phyloP scores from a whole-genome alignment of 352 stramenopile species.

The Pythium biforme region DNA sequence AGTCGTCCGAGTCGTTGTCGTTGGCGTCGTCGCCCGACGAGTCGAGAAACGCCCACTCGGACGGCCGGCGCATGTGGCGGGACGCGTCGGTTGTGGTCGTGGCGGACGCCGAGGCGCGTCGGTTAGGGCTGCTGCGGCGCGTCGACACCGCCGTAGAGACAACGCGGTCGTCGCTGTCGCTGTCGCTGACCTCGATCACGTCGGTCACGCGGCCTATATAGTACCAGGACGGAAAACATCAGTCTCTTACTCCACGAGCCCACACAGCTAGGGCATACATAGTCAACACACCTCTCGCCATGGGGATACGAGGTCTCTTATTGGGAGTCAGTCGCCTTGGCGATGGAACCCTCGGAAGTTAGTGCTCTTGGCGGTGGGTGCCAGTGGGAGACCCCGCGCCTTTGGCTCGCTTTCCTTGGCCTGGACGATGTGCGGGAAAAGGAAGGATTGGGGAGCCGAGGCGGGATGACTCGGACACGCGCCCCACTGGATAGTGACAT shows the following conservation, averaged over 20 bases:
- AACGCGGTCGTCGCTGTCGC: conserved; percentile 7
- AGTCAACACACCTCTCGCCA: conserved; percentile 18
- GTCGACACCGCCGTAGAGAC: no score
- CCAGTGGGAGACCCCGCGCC: no score
- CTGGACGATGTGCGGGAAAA: background rate
- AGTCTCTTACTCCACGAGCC: no score
- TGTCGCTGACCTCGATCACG: conserved; percentile 25
- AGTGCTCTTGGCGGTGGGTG: background rate
- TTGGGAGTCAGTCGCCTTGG: background rate
- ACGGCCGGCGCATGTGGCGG: conserved; percentile 3
- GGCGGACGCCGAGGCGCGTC: background rate
- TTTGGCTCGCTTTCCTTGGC: background rate
- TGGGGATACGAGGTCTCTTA: background rate
- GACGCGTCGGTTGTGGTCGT: background rate
- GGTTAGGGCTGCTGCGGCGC: background rate
- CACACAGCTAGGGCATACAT: no score
- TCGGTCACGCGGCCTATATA: conserved; percentile 7
- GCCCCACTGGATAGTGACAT: background rate
- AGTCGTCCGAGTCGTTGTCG: conserved; percentile 25
- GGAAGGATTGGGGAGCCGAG: background rate
- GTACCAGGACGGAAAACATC: no score
- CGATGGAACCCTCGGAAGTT: background rate
- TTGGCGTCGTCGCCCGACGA: conserved; percentile 11
- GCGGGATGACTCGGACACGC: conserved; percentile 6
- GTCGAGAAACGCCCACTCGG: conserved; percentile 26